Evolutionary conservation across 148 eudicot species (phyloP), one percentile per base, ranked within the genome.

Genomic region (Nepenthes gracilis): DNA sequence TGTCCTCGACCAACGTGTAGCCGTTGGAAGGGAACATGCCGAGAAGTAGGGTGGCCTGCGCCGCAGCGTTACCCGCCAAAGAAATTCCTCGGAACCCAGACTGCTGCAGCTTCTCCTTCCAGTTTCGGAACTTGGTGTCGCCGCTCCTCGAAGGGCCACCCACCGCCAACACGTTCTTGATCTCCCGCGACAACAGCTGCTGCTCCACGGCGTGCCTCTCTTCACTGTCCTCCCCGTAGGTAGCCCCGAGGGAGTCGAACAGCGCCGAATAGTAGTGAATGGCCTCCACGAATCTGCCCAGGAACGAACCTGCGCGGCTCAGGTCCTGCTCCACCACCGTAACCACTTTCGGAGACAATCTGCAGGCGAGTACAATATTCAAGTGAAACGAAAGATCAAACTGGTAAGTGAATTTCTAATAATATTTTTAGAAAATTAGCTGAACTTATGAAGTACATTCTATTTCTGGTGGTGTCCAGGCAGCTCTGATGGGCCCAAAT

Each of bases 11-110:
- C 58, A 93, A 73, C 4, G 99, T 93, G 64, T 93, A 93, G 1
- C 96, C 99, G 55, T 93, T 87, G 5, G 88, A 86, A 35, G 95
- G 99, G 65, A 88, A 93, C 99, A 93, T 93, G 10, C 99, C 99
- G 0, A 93, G 89, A 33, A 93, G 77, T 23, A 93, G 81, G 1
- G 91, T 84, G 35, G 96, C 99, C 55, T 93, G 99, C 1, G 99
- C 87, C 1, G 96, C 95, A 0, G 99, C 96, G 57, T 93, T 93
- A 8, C 99, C 99, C 0, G 87, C 91, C 35, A 93, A 66, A 15
- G 99, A 93, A 13, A 93, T 66, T 6, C 87, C 85, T 52, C 76
- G 72, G 60, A 93, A 93, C 7, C 99, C 99, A 1, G 77, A 78
- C 54, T 89, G 95, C 59, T 81, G 84, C 35, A 93, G 77, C 72